Evolutionary conservation across 139 green algal species (phyloP), one percentile per base, ranked within the genome.

Genomic region (Chlamydomonas asymmetrica): DNA sequence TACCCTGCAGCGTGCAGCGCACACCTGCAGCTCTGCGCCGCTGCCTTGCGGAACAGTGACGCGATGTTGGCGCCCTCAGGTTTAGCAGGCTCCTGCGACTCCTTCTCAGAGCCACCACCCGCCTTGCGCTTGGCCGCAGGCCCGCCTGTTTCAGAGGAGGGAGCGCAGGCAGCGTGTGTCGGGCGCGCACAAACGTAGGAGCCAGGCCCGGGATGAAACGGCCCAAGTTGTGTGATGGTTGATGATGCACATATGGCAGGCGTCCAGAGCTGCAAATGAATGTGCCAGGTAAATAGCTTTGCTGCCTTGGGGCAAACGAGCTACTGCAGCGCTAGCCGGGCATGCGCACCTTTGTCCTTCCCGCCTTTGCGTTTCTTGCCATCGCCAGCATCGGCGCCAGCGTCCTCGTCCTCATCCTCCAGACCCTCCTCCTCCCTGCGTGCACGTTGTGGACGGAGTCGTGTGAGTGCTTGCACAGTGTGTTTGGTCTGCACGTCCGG

Each of bases 301-400:
- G n/a, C n/a, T n/a, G n/a, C n/a, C n/a, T n/a, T n/a, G n/a, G n/a
- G n/a, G n/a, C n/a, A n/a, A n/a, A n/a, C n/a, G n/a, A n/a, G n/a
- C n/a, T n/a, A n/a, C n/a, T n/a, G n/a, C n/a, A n/a, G n/a, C n/a
- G n/a, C n/a, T n/a, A n/a, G n/a, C n/a, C n/a, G n/a, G n/a, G n/a
- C n/a, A n/a, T n/a, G n/a, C n/a, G n/a, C n/a, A n/a, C 63, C 34
- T 81, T 83, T 40, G 75, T 83, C 27, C 57, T 62, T 5, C 54
- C 81, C 29, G 43, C 73, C 81, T 66, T 88, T 89, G 5, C 80
- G 72, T 61, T 87, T 90, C 48, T 80, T 84, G 65, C 54, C 62
- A 3, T 56, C 64, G 5, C 48, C 67, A n/a, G 67, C 49, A 18
- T 35, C 68, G 23, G 75, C 75, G 37, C 63, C 38, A 27, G 64